These are phyloP conservation scores for Beauveria asiatica DNA, from an alignment of 2,329 filamentous ascomycete genomes.

Conservation along the genomic window DNA sequence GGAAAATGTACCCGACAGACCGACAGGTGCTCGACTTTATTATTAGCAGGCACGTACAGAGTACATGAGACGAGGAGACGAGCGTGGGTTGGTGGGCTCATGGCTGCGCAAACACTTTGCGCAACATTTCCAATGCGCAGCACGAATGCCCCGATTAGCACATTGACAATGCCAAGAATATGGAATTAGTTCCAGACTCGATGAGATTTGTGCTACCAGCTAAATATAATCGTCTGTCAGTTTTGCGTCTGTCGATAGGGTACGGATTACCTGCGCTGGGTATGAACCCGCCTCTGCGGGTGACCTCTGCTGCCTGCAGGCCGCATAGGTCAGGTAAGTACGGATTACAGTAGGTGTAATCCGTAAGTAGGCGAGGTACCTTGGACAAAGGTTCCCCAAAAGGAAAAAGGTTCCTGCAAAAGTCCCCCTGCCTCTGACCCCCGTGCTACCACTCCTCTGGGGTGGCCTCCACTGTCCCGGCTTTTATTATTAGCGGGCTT, in stretches of 20 bases:
- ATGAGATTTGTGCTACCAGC: no score
- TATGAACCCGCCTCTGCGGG: not conserved
- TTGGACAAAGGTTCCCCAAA: not conserved
- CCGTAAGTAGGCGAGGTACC: not conserved
- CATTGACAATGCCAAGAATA: not conserved
- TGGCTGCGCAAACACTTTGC: not conserved
- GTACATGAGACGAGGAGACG: not conserved
- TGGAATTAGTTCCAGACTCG: not conserved
- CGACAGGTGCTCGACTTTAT: constrained; percentile 1
- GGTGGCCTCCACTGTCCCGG: not conserved
- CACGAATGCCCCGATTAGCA: not conserved
- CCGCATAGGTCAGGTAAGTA: not conserved
- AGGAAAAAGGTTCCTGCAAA: not conserved
- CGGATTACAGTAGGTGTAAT: no score
- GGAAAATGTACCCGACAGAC: constrained; percentile 5
- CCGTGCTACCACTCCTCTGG: not conserved
- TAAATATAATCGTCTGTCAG: not conserved
- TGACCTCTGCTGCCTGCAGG: not conserved
- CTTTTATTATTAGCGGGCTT: not conserved
- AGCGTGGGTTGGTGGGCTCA: not conserved
- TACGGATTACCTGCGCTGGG: not conserved
- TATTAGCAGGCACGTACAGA: not conserved
- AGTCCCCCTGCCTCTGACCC: not conserved
- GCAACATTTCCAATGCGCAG: not conserved
- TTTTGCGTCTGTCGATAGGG: not conserved